A percentile compares a stretch with the other conserved stretches of the same genome.
Evolutionary conservation across 306 rosid species (phyloP).

Genomic region (Trichosanthes cucumerina): DNA sequence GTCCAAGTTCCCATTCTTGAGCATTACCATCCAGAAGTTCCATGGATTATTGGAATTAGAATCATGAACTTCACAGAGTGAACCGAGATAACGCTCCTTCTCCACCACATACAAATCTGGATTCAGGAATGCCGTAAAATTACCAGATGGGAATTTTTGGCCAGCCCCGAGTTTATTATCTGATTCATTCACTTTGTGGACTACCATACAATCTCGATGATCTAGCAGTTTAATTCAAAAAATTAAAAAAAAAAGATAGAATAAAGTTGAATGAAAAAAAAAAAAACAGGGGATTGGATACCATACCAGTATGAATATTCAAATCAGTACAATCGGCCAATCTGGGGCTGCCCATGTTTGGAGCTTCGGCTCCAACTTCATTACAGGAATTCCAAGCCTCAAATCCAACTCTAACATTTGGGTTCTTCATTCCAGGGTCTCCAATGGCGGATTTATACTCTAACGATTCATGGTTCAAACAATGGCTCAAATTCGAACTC

Average conservation of each 20-base stretch:
- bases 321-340: conserved; percentile 48
- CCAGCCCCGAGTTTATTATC: background rate
- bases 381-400: conserved; percentile 58
- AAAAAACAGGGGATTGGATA: too few species aligned
- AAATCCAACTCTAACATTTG: conserved; percentile 38
- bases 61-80: conserved; percentile 24
- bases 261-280: too few species aligned
- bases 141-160: background rate
- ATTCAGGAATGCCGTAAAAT: background rate
- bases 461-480: conserved; percentile 3
- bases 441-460: conserved; percentile 31
- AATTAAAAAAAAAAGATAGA: too few species aligned
- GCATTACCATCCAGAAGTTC: conserved; percentile 59
- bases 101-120: conserved; percentile 33
- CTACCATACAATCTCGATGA: background rate
- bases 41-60: conserved; percentile 27
- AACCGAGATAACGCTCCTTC: conserved; percentile 42
- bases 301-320: background rate
- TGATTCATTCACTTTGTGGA: background rate
- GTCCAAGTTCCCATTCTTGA: conserved; percentile 52
- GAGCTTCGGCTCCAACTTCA: conserved; percentile 54
- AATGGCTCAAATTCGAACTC: background rate
- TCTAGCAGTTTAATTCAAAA: background rate
- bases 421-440: conserved; percentile 45
- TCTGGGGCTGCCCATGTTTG: conserved; percentile 50